These are phyloP conservation scores for Fusarium tuaranense DNA, from an alignment of 2,329 filamentous ascomycete genomes.

Conservation along the genomic window DNA sequence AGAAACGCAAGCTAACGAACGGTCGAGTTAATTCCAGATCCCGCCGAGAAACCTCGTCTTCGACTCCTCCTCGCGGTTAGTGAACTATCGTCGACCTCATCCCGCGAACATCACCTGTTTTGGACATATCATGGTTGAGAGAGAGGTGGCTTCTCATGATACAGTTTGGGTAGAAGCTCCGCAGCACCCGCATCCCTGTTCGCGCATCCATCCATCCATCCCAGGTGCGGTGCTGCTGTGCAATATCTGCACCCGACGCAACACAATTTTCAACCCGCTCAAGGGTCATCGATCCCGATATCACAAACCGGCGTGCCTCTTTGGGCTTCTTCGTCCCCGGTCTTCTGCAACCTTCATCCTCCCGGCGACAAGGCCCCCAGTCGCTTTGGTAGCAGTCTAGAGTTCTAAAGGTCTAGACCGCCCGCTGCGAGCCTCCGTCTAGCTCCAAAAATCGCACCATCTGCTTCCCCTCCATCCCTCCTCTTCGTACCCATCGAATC, in stretches of 20 bases:
- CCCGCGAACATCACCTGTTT: constrained; percentile 6
- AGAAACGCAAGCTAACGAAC: constrained; percentile 20
- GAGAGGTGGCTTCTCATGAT: constrained; percentile 4
- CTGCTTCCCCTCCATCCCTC: constrained; percentile 41
- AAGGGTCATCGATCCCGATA: constrained; percentile 4
- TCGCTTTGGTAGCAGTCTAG: constrained; percentile 24
- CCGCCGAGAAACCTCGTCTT: constrained; percentile 5
- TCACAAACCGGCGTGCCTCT: constrained; percentile 4
- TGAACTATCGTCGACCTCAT: not conserved
- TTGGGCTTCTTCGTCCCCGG: constrained; percentile 8
- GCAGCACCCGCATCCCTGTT: not conserved
- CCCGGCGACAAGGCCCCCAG: constrained; percentile 26
- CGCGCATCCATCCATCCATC: not conserved
- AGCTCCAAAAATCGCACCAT: constrained; percentile 46
- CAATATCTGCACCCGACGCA: constrained; percentile 15
- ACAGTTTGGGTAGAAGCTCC: constrained; percentile 15
- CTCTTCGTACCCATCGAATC: constrained; percentile 41
- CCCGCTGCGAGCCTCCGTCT: constrained; percentile 40
- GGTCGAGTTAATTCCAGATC: not conserved
- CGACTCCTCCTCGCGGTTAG: not conserved
- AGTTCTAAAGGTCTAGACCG: constrained; percentile 40
- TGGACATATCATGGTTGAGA: constrained; percentile 9
- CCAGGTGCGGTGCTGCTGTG: not conserved
- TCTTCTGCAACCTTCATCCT: constrained; percentile 24
- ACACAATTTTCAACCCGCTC: constrained; percentile 1